Base-by-base conservation (phyloP, 2,329 filamentous ascomycete species). In the Aureobasidium namibiae region DNA sequence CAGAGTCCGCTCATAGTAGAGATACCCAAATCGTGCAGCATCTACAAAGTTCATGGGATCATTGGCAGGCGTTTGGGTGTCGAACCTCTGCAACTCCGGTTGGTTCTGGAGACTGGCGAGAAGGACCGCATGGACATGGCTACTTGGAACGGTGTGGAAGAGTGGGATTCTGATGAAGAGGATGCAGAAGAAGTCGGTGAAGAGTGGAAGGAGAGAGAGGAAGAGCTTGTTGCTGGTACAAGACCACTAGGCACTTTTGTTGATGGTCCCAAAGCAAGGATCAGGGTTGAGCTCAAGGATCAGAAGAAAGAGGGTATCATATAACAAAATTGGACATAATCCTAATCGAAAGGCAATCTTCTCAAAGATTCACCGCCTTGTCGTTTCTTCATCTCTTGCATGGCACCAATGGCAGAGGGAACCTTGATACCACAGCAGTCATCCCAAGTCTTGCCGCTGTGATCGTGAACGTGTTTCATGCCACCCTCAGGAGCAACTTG, bases 341-440 rank as follows among this genome's bases (percentile, higher is more conserved):
- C 33, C 44, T 60, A 99, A 72, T 89, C 91, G 73, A 95, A 95
- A 0, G 90, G 90, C 66, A 95, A 86, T 65, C 89, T 82, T 64
- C 90, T 82, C 65, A 95, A 71, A 16, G 77, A 75, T 61, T 84
- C 80, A 16, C 81, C 85, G 31, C 80, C 82, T 65, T 79, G 80
- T 58, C 80, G 80, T 77, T 95, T 97, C 78, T 83, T 87, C 80
- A 88, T 87, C 75, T 96, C 92, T 65, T 91, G 87, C 14, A 90
- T 90, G 0, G 94, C 95, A 29, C 92, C 95, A 60, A 97, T 82
- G 56, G 90, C 92, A 69, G 92, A 96, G 0, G 94, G 95, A 16
- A 99, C 94, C 67, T 95, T 92, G 73, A 99, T 99, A 26, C 94
- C 94, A 70, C 94, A 99, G 73, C 94, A 99, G 72, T 99, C 94